Evolutionary conservation across 495 filamentous ascomycete species (phyloP), one percentile per base, ranked within the genome.

Genomic region (Chaetomium tenue): DNA sequence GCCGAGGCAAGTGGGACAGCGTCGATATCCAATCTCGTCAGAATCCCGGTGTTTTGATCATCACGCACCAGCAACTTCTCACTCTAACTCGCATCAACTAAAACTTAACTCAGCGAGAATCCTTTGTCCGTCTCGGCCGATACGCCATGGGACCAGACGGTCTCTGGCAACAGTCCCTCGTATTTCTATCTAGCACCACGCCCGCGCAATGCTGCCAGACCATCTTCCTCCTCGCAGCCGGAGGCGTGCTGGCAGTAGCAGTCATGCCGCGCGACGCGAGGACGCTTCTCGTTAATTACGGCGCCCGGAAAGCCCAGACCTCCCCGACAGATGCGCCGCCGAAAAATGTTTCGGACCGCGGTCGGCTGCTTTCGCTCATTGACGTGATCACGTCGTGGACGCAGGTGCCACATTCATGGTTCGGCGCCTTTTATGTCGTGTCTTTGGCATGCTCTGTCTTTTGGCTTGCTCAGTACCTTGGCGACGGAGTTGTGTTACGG

Each of bases 331-430:
- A 26, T 13, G 16, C 13, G 2, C 25, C 66, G 12, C 26, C 22
- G 20, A 18, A 22, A 5, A n/a, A 44, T 59, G 3, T n/a, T 22
- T 20, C 42, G n/a, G 53, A n/a, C 40, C 16, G 63, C 15, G 63
- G 68, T 39, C 52, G 57, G 42, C 56, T 79, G n/a, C 26, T 74
- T 54, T 52, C 60, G 5, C 40, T 76, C 37, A 48, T 81, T 52
- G 69, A 63, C 40, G 60, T 66, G 47, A 59, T 71, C 26, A 78
- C 73, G 7, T 77, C 76, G 42, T 71, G 63, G 48, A 74, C 71
- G 61, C 80, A 79, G 70, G 89, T 98, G 13, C 92, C 95, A 4
- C 94, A 97, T 74, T 78, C 82, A 58, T 98, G 88, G 82, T 98
- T 98, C 76, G 82, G 77, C 9, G 88, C 92, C 61, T 98, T 96